phyloP scores from a whole-genome alignment of 768 basidiomycete species.

The Podaxis sp. region DNA sequence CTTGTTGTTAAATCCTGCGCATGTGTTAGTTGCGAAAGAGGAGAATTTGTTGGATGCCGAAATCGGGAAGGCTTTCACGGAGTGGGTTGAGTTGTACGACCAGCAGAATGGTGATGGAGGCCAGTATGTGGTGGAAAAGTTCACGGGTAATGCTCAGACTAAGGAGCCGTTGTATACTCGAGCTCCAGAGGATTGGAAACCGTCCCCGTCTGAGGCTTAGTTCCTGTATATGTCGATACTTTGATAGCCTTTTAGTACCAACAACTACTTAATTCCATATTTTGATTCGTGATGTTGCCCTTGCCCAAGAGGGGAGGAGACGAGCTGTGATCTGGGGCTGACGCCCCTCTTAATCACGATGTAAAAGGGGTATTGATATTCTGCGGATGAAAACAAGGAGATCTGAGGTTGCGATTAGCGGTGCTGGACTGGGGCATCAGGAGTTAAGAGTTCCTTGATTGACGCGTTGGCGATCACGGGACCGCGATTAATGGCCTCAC shows the following conservation, averaged over 20 bases:
- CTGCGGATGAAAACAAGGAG: no score
- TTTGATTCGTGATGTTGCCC: not conserved
- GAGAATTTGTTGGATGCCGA: slow-evolving; percentile 25
- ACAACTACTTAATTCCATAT: not conserved
- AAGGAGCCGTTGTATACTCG: slow-evolving; percentile 28
- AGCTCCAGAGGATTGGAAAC: slow-evolving; percentile 23
- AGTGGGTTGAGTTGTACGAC: slow-evolving; percentile 36
- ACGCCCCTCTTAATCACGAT: no score
- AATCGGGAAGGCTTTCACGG: slow-evolving; percentile 39
- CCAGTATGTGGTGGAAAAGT: slow-evolving; percentile 40
- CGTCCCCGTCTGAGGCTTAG: not conserved
- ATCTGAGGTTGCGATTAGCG: not conserved
- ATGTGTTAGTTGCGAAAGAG: slow-evolving; percentile 37
- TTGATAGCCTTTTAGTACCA: not conserved
- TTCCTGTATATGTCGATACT: not conserved
- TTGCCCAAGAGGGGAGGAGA: not conserved
- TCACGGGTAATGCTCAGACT: slow-evolving; percentile 31
- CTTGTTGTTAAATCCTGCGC: slow-evolving; percentile 48
- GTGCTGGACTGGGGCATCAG: not conserved
- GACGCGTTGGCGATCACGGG: not conserved
- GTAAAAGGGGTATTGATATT: no score
- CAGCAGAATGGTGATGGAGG: slow-evolving; percentile 34
- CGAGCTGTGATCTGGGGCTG: not conserved
- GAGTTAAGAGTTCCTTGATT: not conserved
- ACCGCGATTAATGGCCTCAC: not conserved